These are phyloP conservation scores for Oemleria cerasiformis DNA, from an alignment of 306 rosid genomes.

Conservation along the genomic window DNA sequence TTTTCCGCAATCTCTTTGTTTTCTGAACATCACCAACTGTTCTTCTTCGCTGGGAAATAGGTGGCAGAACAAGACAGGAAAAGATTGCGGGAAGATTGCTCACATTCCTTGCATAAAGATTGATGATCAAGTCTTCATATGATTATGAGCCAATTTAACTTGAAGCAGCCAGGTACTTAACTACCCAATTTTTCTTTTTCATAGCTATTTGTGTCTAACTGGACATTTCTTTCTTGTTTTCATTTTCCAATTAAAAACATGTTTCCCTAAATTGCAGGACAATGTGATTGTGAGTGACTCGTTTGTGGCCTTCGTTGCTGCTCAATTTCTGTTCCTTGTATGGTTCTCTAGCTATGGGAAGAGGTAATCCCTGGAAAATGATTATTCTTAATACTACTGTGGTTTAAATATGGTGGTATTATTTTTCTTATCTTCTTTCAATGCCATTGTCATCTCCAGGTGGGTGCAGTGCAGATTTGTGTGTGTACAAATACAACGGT, in stretches of 20 bases:
- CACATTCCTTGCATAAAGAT: not conserved
- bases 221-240: no score
- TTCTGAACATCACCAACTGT: rapidly evolving
- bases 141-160: not conserved
- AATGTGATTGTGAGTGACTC: not conserved
- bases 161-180: no score
- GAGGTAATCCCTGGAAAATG: no score
- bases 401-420: no score
- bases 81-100: not conserved
- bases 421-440: no score
- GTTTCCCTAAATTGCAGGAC: no score
- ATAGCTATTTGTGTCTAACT: no score
- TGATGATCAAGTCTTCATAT: not conserved
- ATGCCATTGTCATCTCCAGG: not conserved
- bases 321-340: not conserved
- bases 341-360: no score
- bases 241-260: no score
- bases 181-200: not conserved
- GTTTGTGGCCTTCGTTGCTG: not conserved
- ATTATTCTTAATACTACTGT: no score
- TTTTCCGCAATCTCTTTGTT: not conserved
- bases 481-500: no score
- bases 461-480: no score
- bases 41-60: not conserved
- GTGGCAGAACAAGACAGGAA: not conserved